A percentile compares a stretch with the other conserved stretches of the same genome.
Conservation (phyloP, 2,329 filamentous ascomycete species). For the Fusarium proliferatum region DNA sequence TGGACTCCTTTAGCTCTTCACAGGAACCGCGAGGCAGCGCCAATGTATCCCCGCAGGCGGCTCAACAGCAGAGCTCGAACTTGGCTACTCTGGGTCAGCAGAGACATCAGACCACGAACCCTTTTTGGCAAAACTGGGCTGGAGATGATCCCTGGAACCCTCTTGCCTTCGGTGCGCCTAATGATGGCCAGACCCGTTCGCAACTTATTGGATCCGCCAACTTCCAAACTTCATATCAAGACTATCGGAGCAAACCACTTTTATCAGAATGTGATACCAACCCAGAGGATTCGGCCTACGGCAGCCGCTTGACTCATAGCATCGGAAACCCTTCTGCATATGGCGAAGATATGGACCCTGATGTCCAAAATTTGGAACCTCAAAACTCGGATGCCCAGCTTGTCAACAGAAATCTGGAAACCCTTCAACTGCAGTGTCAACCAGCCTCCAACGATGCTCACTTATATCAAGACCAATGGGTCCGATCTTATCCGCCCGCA, state of each 20-base stretch:
- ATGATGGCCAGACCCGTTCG: conserved; percentile 44
- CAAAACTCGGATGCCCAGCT: conserved; percentile 27
- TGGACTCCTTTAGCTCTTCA: conserved; percentile 23
- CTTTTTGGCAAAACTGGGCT: conserved; percentile 21
- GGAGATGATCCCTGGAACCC: conserved; percentile 59
- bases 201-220: conserved; percentile 20
- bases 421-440: conserved; percentile 41
- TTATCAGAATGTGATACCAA: conserved; percentile 56
- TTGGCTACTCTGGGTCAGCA: conserved; percentile 10
- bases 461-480: conserved; percentile 27
- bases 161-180: conserved; percentile 43
- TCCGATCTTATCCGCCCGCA: conserved; percentile 13
- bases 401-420: conserved; percentile 50
- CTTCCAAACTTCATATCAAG: conserved; percentile 35
- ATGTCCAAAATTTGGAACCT: conserved; percentile 49
- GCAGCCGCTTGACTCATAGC: conserved; percentile 54
- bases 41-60: conserved; percentile 6
- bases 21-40: neutral
- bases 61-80: conserved; percentile 21
- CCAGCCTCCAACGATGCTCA: neutral
- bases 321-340: conserved; percentile 57
- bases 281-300: conserved; percentile 61
- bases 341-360: conserved; percentile 56
- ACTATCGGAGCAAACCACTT: conserved; percentile 43
- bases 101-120: conserved; percentile 6